Percentiles rank a stretch among this genome's conserved stretches.
phyloP scores from a whole-genome alignment of 148 eudicot species.

The Arctostaphylos glauca region DNA sequence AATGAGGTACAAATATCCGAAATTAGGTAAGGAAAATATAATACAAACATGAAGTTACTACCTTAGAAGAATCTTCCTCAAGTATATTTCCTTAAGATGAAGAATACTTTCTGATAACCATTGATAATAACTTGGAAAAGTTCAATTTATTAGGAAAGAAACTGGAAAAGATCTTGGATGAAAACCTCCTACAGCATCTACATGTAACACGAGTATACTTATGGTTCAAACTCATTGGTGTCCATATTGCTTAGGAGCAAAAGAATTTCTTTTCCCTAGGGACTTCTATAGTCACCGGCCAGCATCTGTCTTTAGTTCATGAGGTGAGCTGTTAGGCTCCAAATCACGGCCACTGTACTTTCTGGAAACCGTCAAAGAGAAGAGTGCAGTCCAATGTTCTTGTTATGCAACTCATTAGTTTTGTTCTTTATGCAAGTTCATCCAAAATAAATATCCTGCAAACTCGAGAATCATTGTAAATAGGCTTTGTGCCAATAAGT shows the following conservation, averaged over 20 bases:
- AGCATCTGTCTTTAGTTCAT: not conserved
- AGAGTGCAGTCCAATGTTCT: not conserved
- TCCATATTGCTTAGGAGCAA: not conserved
- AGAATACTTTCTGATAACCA: too few relatives aligned
- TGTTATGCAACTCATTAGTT: not conserved
- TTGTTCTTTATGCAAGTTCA: too few relatives aligned
- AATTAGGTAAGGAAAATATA: too few relatives aligned
- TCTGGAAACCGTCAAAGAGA: not conserved
- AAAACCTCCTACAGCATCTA: not conserved
- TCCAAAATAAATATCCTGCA: too few relatives aligned
- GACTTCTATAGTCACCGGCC: not conserved
- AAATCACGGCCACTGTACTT: not conserved
- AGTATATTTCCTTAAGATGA: too few relatives aligned
- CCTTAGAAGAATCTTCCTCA: too few relatives aligned
- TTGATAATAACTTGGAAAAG: not conserved
- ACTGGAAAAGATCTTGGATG: not conserved
- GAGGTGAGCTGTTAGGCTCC: not conserved
- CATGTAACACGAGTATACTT: too few relatives aligned
- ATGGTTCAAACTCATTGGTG: not conserved
- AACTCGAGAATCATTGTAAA: too few relatives aligned
- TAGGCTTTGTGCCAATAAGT: too few relatives aligned
- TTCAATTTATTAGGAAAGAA: not conserved
- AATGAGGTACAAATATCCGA: too few relatives aligned
- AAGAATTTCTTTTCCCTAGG: not conserved
- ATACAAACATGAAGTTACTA: too few relatives aligned